These are phyloP conservation scores for Cladophialophora bantiana DNA, from an alignment of 2,329 filamentous ascomycete genomes.

Conservation along the genomic window DNA sequence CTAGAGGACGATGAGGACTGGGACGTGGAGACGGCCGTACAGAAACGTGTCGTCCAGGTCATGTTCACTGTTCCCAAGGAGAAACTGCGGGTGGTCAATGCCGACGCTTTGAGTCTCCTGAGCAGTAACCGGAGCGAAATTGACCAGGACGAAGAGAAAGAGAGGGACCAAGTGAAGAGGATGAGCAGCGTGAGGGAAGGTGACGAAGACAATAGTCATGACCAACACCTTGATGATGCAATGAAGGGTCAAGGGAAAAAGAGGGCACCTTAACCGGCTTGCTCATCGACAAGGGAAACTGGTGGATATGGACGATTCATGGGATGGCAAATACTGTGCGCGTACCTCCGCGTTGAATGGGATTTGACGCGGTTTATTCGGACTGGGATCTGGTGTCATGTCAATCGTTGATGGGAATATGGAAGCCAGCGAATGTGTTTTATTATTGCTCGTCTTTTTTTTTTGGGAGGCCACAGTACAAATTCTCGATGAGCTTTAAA, in stretches of 20 bases:
- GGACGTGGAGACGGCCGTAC: constrained; percentile 77
- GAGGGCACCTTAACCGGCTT: constrained; percentile 10
- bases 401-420: not conserved
- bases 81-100: constrained; percentile 87
- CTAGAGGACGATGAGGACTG: constrained; percentile 63
- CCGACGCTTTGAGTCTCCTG: constrained; percentile 56
- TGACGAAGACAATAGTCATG: constrained; percentile 26
- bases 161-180: constrained; percentile 36
- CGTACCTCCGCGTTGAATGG: not conserved
- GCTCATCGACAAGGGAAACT: not conserved
- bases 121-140: constrained; percentile 41
- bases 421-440: constrained; percentile 13
- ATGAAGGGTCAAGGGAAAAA: constrained; percentile 28
- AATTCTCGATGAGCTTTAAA: not conserved
- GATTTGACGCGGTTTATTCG: not conserved
- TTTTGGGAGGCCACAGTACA: constrained; percentile 1
- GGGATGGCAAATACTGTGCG: not conserved
- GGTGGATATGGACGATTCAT: not conserved
- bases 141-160: constrained; percentile 36
- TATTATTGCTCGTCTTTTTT: constrained; percentile 3
- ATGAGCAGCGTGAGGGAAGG: constrained; percentile 40
- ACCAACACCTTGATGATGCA: constrained; percentile 26
- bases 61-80: constrained; percentile 95
- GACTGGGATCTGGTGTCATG: constrained; percentile 4
- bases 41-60: constrained; percentile 75